Evolutionary conservation across 768 basidiomycete species (phyloP), one percentile per base, ranked within the genome.

Genomic region (Mycena epipterygia): DNA sequence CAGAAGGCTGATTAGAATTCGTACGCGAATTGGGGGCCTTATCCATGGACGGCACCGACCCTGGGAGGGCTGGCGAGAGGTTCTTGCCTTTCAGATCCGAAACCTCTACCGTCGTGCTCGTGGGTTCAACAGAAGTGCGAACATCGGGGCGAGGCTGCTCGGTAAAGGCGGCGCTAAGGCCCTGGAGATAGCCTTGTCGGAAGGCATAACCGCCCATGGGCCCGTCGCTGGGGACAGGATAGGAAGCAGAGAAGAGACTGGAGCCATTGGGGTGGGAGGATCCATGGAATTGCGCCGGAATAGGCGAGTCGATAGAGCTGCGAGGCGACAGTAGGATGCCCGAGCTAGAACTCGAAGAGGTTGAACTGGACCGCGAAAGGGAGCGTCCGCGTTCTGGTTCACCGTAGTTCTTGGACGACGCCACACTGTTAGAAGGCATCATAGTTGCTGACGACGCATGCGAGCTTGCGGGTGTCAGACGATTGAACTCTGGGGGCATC

Each of bases 381-480:
- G 64, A 67, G 35, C 70, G 70, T 8, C 70, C 70, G 13, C 70
- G 70, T 23, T 70, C 69, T 53, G 59, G 51, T 37, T 65, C 69
- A 5, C 46, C 69, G 23, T 37, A 39, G 42, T 56, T 57, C 59
- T 68, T 68, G 41, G 42, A 55, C 33, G 64, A 65, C 23, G 35
- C 33, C 33, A 61, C 57, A 27, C 44, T 61, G n/a, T 25, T n/a
- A 8, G 49, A 39, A 21, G 59, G 68, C 61, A 68, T 23, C 39
- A 64, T 46, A 3, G 70, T 71, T 21, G 55, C 48, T n/a, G 70
- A 66, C 53, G 70, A 71, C 23, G 42, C 63, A 11, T 60, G 63
- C 2, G 68, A 70, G 68, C 57, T 67, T 56, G 64, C 70, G 8
- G 70, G 60, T 13, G 56, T 63, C 63, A 44, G 46, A 51, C 19